These are phyloP conservation scores for Proliferodiscus dingleyae DNA, from an alignment of 2,329 filamentous ascomycete genomes.

Conservation along the genomic window DNA sequence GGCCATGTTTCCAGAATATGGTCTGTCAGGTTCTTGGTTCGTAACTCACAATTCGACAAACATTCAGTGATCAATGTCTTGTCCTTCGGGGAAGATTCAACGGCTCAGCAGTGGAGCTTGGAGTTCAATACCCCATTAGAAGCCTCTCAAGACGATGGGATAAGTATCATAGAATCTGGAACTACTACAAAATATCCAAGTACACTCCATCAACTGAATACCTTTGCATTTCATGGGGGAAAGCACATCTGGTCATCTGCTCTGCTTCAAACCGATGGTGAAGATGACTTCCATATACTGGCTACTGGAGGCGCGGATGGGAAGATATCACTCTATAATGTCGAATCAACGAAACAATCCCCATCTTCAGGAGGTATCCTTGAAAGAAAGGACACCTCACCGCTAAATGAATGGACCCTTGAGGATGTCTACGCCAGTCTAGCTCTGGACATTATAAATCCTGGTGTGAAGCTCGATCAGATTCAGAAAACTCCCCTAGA, in stretches of 20 bases:
- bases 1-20: conserved; percentile 88
- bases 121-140: conserved; percentile 8
- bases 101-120: conserved; percentile 62
- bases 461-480: too few species aligned
- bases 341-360: conserved; percentile 1
- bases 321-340: conserved; percentile 44
- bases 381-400: background rate
- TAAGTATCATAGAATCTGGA: background rate
- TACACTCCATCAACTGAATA: conserved; percentile 47
- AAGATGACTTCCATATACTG: conserved; percentile 1
- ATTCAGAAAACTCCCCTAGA: too few species aligned
- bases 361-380: background rate
- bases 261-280: conserved; percentile 31
- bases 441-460: background rate
- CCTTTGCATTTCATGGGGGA: conserved; percentile 65
- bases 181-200: conserved; percentile 4
- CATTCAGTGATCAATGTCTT: conserved; percentile 48
- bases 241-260: conserved; percentile 88
- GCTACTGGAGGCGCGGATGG: conserved; percentile 86
- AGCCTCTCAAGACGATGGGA: background rate
- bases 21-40: conserved; percentile 64
- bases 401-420: conserved; percentile 8
- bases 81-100: conserved; percentile 83
- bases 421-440: conserved; percentile 8
- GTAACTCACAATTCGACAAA: background rate